Conservation (phyloP, 768 basidiomycete genomes). For the Kwoniella sp. region DNA sequence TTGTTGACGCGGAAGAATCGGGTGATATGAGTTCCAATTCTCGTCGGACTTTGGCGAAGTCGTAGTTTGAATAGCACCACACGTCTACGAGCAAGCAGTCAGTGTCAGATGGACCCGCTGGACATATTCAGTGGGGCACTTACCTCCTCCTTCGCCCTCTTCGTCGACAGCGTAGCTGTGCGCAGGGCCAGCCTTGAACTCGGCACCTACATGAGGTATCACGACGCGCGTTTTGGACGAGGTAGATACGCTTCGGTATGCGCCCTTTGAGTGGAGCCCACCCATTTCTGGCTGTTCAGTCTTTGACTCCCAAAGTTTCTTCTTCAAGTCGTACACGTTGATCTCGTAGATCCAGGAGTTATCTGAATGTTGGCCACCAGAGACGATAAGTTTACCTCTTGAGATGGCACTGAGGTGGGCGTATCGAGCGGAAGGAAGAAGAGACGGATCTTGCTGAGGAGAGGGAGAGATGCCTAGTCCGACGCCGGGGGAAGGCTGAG, state of each 20-base stretch:
- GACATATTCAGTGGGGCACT: constrained; percentile 59
- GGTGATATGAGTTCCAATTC: constrained; percentile 92
- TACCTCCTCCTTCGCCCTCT: constrained; percentile 47
- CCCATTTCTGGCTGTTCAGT: constrained; percentile 69
- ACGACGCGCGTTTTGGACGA: constrained; percentile 72
- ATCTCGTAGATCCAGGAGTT: constrained; percentile 81
- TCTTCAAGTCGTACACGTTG: constrained; percentile 78
- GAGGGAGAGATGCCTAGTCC: constrained; percentile 8
- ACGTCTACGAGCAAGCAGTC: constrained; percentile 69
- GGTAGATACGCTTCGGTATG: constrained; percentile 90
- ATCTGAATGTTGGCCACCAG: constrained; percentile 91
- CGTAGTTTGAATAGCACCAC: constrained; percentile 93
- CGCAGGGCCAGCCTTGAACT: constrained; percentile 60
- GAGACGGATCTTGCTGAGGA: constrained; percentile 57
- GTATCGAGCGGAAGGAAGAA: constrained; percentile 81
- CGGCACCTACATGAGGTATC: constrained; percentile 62
- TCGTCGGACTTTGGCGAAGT: constrained; percentile 81
- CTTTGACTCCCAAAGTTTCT: constrained; percentile 68
- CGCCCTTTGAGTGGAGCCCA: constrained; percentile 84
- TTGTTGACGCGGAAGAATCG: constrained; percentile 1
- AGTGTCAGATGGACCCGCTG: constrained; percentile 62
- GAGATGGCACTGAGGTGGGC: constrained; percentile 91
- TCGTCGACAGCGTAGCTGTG: constrained; percentile 67
- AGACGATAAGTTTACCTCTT: constrained; percentile 79
- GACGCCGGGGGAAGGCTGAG: constrained; percentile 56